phyloP scores from a whole-genome alignment of 2,329 filamentous ascomycete species.

The Fusarium beomiforme region DNA sequence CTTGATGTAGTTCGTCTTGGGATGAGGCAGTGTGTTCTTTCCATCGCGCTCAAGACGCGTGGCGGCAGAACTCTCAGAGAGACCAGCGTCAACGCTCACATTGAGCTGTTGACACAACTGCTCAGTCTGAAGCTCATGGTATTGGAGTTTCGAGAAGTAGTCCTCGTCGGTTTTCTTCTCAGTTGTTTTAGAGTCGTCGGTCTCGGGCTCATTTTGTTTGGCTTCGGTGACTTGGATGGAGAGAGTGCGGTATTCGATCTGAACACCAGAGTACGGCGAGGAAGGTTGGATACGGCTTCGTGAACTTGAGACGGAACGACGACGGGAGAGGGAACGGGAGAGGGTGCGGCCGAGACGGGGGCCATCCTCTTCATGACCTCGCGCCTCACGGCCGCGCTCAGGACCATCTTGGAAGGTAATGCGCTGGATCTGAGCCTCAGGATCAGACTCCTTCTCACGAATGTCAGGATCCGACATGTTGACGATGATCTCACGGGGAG shows the following conservation, averaged over 20 bases:
- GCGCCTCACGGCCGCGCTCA: conserved; percentile 9
- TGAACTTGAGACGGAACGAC: conserved; percentile 35
- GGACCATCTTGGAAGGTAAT: conserved; percentile 34
- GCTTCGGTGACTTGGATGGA: conserved; percentile 54
- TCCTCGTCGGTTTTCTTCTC: conserved; percentile 52
- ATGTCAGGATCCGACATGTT: conserved; percentile 35
- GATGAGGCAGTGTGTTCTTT: conserved; percentile 53
- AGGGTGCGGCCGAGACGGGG: conserved; percentile 14
- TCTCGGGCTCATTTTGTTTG: conserved; percentile 41
- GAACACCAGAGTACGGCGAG: conserved; percentile 50
- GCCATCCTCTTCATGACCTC: conserved; percentile 7
- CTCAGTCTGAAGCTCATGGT: conserved; percentile 48
- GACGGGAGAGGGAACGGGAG: conserved; percentile 28
- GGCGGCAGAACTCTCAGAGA: conserved; percentile 48
- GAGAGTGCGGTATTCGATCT: conserved; percentile 54
- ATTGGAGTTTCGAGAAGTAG: conserved; percentile 55
- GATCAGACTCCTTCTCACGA: conserved; percentile 25
- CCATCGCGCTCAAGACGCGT: conserved; percentile 53
- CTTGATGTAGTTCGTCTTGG: conserved; percentile 55
- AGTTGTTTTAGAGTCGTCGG: conserved; percentile 30
- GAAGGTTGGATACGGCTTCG: conserved; percentile 43
- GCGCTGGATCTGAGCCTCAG: conserved; percentile 25
- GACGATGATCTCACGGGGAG: neutral
- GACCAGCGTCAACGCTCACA: conserved; percentile 47
- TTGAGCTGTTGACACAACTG: conserved; percentile 54